Conservation (phyloP, 352 stramenopile genomes). For the Albugo laibachii region DNA sequence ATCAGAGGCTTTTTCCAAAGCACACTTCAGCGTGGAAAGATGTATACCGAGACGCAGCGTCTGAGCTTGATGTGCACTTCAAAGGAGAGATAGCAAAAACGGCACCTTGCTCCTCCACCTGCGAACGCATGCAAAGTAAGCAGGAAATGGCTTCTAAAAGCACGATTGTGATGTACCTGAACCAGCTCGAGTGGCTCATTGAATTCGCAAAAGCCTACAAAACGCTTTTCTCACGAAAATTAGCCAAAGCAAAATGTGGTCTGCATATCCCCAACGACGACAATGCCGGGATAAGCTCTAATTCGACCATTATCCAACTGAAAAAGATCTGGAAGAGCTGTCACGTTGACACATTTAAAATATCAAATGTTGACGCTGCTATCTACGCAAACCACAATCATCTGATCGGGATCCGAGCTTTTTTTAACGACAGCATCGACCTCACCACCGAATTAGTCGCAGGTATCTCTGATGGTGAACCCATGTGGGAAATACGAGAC, state of each 20-base stretch:
- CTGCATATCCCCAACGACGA: slow-evolving; percentile 2
- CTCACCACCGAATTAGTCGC: slow-evolving; percentile 20
- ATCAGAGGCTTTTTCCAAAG: too few species aligned
- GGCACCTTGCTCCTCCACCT: too few species aligned
- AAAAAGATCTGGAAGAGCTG: slow-evolving; percentile 19
- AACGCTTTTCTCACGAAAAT: too few species aligned
- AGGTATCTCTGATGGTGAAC: slow-evolving; percentile 1
- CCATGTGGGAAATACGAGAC: slow-evolving; percentile 22
- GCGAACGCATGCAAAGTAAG: slow-evolving; percentile 5
- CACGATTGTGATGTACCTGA: slow-evolving; percentile 49
- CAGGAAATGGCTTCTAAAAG: slow-evolving; percentile 31
- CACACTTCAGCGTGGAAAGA: too few species aligned
- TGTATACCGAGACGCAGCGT: too few species aligned
- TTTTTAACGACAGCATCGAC: slow-evolving; percentile 36
- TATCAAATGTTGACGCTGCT: slow-evolving; percentile 43
- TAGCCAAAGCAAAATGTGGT: slow-evolving; percentile 8
- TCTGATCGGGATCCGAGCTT: slow-evolving; percentile 33
- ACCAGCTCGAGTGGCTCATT: slow-evolving; percentile 50
- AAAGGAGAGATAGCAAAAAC: neutral
- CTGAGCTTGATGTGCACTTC: neutral
- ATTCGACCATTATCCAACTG: slow-evolving; percentile 5
- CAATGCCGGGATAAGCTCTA: neutral
- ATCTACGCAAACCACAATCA: slow-evolving; percentile 54
- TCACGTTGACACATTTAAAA: slow-evolving; percentile 27
- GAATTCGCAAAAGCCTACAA: slow-evolving; percentile 21